Percentiles rank a stretch among this genome's conserved stretches.
These are phyloP conservation scores for Avena atlantica DNA, from an alignment of 176 grass and related monocot species.

Conservation along the genomic window DNA sequence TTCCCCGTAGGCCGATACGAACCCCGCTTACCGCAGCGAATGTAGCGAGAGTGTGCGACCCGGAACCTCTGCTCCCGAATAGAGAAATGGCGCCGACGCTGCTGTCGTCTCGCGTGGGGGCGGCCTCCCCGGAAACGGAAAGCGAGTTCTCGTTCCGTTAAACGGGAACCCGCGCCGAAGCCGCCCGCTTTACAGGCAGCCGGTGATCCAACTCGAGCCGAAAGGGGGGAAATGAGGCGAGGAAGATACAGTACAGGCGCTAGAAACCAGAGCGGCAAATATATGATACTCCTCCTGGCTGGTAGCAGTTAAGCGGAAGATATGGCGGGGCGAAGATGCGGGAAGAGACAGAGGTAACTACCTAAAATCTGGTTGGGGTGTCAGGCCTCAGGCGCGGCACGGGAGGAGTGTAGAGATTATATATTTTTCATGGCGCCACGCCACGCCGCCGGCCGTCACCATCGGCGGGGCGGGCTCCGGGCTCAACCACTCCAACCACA, in stretches of 20 bases:
- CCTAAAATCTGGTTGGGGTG: conserved; percentile 93
- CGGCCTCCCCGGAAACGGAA: conserved; percentile 40
- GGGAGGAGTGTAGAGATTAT: conserved; percentile 47
- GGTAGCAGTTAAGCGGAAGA: neutral
- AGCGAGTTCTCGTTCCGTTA: conserved; percentile 37
- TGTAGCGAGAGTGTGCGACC: conserved; percentile 39
- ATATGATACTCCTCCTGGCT: neutral
- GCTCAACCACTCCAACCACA: conserved; percentile 83
- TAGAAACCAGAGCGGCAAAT: conserved; percentile 56
- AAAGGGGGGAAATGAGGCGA: conserved; percentile 37
- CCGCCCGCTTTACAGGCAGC: conserved; percentile 24
- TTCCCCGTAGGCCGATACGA: conserved; percentile 3
- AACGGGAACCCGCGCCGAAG: conserved; percentile 1
- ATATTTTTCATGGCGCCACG: conserved; percentile 35
- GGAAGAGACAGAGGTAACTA: conserved; percentile 48
- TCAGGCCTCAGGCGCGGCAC: conserved; percentile 46
- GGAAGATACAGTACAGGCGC: conserved; percentile 52
- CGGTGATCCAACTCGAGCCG: conserved; percentile 34
- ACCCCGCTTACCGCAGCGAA: conserved; percentile 35
- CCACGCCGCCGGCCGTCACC: conserved; percentile 52
- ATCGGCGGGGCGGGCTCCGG: conserved; percentile 48
- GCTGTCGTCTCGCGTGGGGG: conserved; percentile 37
- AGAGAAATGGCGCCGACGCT: conserved; percentile 32
- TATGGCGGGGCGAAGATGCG: conserved; percentile 20
- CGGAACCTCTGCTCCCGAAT: conserved; percentile 40